Percentiles rank a stretch among this genome's conserved stretches.
These are phyloP conservation scores for Citrus australasica DNA, from an alignment of 345 rosid genomes.

Conservation along the genomic window DNA sequence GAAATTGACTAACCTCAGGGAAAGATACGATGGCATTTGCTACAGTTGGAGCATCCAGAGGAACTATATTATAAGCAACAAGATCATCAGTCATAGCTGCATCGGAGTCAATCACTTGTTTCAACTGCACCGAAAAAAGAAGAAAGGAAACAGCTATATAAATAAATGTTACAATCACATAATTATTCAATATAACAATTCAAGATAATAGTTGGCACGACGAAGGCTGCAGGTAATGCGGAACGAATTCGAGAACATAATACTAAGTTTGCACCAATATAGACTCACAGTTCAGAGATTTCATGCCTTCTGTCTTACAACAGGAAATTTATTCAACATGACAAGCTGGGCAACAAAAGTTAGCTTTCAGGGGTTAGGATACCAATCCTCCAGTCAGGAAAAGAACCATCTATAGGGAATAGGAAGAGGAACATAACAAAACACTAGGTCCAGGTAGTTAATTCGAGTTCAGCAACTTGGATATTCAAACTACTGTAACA, in stretches of 20 bases:
- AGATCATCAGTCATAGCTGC: conserved; percentile 93
- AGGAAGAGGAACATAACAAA: not conserved
- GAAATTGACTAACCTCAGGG: conserved; percentile 62
- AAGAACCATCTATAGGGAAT: not conserved
- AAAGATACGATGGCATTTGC: conserved; percentile 64
- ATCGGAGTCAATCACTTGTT: conserved; percentile 77
- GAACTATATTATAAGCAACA: conserved; percentile 84
- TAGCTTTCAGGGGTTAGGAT: not conserved
- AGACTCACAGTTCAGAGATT: not conserved
- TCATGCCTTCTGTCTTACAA: not conserved
- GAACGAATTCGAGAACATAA: not conserved
- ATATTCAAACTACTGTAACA: not conserved
- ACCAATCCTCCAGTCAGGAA: not conserved
- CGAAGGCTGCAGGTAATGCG: not conserved
- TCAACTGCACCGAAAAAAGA: conserved; percentile 51
- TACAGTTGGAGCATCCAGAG: conserved; percentile 72
- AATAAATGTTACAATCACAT: not conserved
- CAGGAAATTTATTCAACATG: not conserved
- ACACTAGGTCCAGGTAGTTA: not conserved
- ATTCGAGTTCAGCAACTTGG: not conserved
- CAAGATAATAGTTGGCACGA: not conserved
- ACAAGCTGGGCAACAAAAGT: not conserved
- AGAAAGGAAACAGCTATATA: conserved; percentile 2
- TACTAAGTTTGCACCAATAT: not conserved
- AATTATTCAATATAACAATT: not conserved